Conservation (phyloP, 768 basidiomycete species). For the Termitomyces heimii region DNA sequence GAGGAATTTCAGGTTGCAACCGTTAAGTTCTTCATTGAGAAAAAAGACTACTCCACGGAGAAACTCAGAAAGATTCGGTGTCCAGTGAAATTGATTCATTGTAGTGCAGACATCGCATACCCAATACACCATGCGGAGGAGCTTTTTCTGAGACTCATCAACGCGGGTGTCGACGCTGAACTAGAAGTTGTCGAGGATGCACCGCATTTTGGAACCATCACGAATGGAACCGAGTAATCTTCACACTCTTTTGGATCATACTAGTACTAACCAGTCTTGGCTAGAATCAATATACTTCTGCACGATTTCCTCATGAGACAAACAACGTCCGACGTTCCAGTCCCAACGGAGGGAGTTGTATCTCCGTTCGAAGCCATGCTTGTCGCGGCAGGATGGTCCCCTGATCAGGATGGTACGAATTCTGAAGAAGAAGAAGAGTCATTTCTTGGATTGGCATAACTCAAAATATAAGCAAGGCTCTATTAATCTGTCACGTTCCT, state of each 20-base stretch:
- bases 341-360: slow-evolving; percentile 14
- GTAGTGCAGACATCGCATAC: slow-evolving; percentile 30
- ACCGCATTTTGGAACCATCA: slow-evolving; percentile 31
- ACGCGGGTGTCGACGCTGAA: slow-evolving; percentile 21
- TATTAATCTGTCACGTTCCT: not conserved
- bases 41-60: slow-evolving; percentile 14
- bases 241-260: not conserved
- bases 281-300: slow-evolving; percentile 23
- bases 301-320: slow-evolving; percentile 24
- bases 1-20: slow-evolving; percentile 23
- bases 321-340: slow-evolving; percentile 17
- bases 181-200: slow-evolving; percentile 21
- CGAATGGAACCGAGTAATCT: slow-evolving; percentile 18
- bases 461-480: not conserved
- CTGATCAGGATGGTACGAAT: slow-evolving; percentile 11
- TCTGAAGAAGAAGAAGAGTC: slow-evolving; percentile 21
- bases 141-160: slow-evolving; percentile 16
- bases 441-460: not conserved
- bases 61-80: slow-evolving; percentile 21
- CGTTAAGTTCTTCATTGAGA: slow-evolving; percentile 26
- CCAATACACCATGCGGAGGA: slow-evolving; percentile 19
- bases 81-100: slow-evolving; percentile 28
- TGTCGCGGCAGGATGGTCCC: slow-evolving; percentile 17
- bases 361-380: slow-evolving; percentile 26
- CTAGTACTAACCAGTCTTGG: not conserved